These are phyloP conservation scores for Arachnopeziza araneosa DNA, from an alignment of 2,329 filamentous ascomycete genomes.

Conservation along the genomic window DNA sequence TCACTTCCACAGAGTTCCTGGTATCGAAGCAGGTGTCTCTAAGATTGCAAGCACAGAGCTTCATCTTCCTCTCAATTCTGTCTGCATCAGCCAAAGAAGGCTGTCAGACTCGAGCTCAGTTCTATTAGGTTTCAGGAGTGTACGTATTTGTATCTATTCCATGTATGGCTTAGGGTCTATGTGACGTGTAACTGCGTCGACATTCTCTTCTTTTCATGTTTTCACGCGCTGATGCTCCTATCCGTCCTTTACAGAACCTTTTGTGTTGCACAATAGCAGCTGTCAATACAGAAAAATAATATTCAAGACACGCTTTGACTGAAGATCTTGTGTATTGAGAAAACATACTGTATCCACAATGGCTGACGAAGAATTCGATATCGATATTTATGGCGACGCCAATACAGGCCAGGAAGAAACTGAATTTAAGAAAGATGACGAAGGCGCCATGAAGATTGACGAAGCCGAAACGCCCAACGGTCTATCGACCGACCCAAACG, in stretches of 20 bases:
- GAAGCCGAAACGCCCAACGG: conserved; percentile 23
- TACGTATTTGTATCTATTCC: conserved; percentile 34
- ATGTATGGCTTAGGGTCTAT: conserved; percentile 29
- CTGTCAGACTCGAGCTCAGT: conserved; percentile 29
- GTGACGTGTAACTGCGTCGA: conserved; percentile 14
- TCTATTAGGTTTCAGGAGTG: conserved; percentile 30
- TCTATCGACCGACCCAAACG: conserved; percentile 20
- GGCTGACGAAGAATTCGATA: conserved; percentile 68
- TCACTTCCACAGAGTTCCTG: conserved; percentile 20
- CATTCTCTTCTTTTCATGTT: conserved; percentile 14
- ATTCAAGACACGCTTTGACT: conserved; percentile 11
- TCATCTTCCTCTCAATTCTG: conserved; percentile 47
- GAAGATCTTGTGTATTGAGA: conserved; percentile 10
- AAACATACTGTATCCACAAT: conserved; percentile 34
- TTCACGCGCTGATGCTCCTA: conserved; percentile 30
- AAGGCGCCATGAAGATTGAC: conserved; percentile 34
- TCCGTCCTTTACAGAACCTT: conserved; percentile 27
- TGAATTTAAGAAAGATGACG: conserved; percentile 34
- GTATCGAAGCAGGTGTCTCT: conserved; percentile 17
- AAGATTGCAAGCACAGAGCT: conserved; percentile 58
- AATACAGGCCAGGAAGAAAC: conserved; percentile 38
- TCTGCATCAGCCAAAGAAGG: conserved; percentile 30
- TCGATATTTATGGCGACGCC: conserved; percentile 65
- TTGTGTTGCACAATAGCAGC: conserved; percentile 25
- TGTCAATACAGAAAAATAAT: conserved; percentile 22